These are phyloP conservation scores for Tolypocladium capitatum DNA, from an alignment of 2,329 filamentous ascomycete species.

Conservation along the genomic window DNA sequence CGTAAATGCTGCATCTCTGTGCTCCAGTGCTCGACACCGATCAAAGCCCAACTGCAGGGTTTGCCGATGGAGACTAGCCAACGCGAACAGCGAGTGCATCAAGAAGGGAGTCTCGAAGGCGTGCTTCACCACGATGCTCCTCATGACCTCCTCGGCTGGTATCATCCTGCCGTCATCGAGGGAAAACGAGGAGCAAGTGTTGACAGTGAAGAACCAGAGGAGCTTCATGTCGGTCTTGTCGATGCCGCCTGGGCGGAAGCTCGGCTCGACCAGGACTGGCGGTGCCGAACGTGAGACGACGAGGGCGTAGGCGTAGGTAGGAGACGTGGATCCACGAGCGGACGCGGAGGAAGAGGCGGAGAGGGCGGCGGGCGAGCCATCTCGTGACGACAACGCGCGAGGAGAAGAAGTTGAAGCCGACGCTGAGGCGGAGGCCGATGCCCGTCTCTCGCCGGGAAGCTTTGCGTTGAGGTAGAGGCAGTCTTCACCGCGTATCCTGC, in stretches of 20 bases:
- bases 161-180: slow-evolving; percentile 20
- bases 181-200: slow-evolving; percentile 33
- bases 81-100: slow-evolving; percentile 39
- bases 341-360: background rate
- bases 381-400: slow-evolving; percentile 2
- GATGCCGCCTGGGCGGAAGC: slow-evolving; percentile 18
- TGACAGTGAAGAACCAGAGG: slow-evolving; percentile 39
- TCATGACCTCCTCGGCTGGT: slow-evolving; percentile 29
- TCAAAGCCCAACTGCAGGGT: slow-evolving; percentile 25
- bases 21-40: slow-evolving; percentile 23
- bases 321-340: background rate
- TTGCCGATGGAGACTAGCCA: slow-evolving; percentile 36
- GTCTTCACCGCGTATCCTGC: slow-evolving; percentile 30
- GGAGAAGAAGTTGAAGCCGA: background rate
- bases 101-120: slow-evolving; percentile 41
- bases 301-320: background rate
- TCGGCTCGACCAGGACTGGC: slow-evolving; percentile 11
- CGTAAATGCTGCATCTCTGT: slow-evolving; percentile 35
- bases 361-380: background rate
- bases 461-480: slow-evolving; percentile 29
- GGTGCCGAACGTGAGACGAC: background rate
- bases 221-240: slow-evolving; percentile 36
- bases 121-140: slow-evolving; percentile 31
- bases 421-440: background rate
- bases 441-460: background rate